Percentiles rank a stretch among this genome's conserved stretches.
phyloP scores from a whole-genome alignment of 768 basidiomycete species.

The Russula sp. region DNA sequence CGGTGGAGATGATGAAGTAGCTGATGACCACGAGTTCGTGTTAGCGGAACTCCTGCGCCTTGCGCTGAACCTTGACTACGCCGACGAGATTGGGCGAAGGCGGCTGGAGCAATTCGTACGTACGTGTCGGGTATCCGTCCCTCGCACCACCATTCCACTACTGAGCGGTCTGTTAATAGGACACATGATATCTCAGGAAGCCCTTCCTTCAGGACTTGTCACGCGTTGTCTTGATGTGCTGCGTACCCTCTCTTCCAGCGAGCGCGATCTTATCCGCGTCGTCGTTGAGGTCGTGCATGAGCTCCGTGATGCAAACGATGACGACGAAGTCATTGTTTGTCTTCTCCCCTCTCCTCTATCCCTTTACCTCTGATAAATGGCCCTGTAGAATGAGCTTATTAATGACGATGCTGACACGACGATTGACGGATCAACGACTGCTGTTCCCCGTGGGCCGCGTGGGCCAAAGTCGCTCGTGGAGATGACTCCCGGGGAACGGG shows the following conservation, averaged over 20 bases:
- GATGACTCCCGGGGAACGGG: conserved; percentile 53
- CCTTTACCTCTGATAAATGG: not conserved
- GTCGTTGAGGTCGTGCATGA: conserved; percentile 86
- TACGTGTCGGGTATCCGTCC: conserved; percentile 33
- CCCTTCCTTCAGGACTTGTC: conserved; percentile 62
- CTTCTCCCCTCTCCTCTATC: not conserved
- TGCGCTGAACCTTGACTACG: conserved; percentile 77
- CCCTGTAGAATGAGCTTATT: conserved; percentile 23
- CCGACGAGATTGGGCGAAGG: conserved; percentile 84
- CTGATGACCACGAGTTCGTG: conserved; percentile 50
- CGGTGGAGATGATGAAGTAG: conserved; percentile 32
- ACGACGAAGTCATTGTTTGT: conserved; percentile 28
- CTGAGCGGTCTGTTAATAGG: conserved; percentile 34
- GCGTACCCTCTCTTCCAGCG: conserved; percentile 57
- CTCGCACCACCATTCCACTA: not conserved
- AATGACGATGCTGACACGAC: conserved; percentile 32
- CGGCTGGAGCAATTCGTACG: conserved; percentile 84
- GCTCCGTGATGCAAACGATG: conserved; percentile 51
- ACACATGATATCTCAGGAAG: conserved; percentile 70
- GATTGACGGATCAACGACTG: conserved; percentile 27
- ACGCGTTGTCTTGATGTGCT: conserved; percentile 79
- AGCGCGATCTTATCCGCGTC: conserved; percentile 80
- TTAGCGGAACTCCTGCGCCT: conserved; percentile 77
- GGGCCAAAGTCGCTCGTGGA: conserved; percentile 32
- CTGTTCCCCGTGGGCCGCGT: conserved; percentile 19